Evolutionary conservation across 176 grass and related monocot genomes (phyloP).

Genomic region (Leersia perrieri): DNA sequence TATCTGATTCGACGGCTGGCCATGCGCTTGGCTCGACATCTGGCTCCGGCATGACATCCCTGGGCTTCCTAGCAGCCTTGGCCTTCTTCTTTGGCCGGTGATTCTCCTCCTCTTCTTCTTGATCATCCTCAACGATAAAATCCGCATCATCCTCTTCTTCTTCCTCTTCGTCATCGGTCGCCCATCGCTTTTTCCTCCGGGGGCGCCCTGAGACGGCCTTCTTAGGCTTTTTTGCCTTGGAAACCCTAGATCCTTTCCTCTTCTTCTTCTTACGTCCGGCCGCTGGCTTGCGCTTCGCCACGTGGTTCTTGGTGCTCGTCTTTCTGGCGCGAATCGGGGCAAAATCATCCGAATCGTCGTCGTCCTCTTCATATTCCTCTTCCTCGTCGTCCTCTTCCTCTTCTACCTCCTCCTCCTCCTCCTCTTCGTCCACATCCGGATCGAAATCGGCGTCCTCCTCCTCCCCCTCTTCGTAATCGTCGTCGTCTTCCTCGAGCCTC

Average conservation of each 20-base stretch:
- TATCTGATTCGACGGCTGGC: slow-evolving; percentile 38
- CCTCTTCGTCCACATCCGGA: slow-evolving; percentile 35
- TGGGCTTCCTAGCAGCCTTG: slow-evolving; percentile 24
- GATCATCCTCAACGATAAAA: slow-evolving; percentile 49
- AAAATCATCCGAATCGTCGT: slow-evolving; percentile 43
- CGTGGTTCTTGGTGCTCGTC: slow-evolving; percentile 28
- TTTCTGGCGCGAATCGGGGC: slow-evolving; percentile 27
- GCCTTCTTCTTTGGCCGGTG: slow-evolving; percentile 41
- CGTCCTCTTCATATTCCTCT: slow-evolving; percentile 26
- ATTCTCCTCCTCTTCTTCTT: neutral
- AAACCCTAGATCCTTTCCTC: slow-evolving; percentile 36
- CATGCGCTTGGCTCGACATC: neutral
- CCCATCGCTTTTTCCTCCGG: slow-evolving; percentile 5
- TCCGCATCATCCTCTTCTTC: slow-evolving; percentile 64
- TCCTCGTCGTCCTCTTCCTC: slow-evolving; percentile 1
- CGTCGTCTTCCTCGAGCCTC: slow-evolving; percentile 25
- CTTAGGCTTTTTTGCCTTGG: slow-evolving; percentile 49
- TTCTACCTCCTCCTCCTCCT: neutral
- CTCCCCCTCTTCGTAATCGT: slow-evolving; percentile 33
- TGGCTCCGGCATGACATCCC: neutral
- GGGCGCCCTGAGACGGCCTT: neutral
- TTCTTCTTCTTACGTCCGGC: slow-evolving; percentile 28
- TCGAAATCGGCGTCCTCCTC: slow-evolving; percentile 52
- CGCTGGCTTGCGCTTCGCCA: slow-evolving; percentile 21
- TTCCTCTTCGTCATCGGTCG: slow-evolving; percentile 44